Base-by-base conservation (phyloP, 2,329 filamentous ascomycete genomes). In the Cladophialophora exuberans region DNA sequence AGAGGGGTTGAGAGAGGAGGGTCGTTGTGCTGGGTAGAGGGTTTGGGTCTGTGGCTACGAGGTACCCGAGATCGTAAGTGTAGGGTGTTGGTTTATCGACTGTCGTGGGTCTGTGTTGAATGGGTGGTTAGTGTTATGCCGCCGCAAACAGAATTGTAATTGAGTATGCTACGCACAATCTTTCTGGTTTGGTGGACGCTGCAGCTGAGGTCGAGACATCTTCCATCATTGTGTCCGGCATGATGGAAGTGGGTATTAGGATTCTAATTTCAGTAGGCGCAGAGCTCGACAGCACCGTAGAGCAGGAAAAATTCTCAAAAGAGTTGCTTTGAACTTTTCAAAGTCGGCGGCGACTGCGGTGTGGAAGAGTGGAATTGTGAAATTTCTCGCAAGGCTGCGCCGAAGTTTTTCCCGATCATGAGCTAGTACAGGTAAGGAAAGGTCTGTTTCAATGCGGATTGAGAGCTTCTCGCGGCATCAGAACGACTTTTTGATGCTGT, bases 1-100 rank as follows among this genome's bases (percentile, higher is more conserved):
- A 61, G 49, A 65, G 51, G 20, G 61, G 44, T 46, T 55, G 59
- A 5, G 59, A 52, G 18, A 54, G 60, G 20, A 66, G 63, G 57
- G 73, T 73, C 46, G 72, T 73, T 64, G 82, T 74, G 60, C 85
- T 74, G 44, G 81, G 76, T 47, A 94, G 77, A 2, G 93, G 90
- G 75, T 97, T 97, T 33, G 91, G 83, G 75, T 97, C 94, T 69
- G 86, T 86, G 72, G 85, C 88, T 69, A 95, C 82, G 50, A 97
- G 86, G 69, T 95, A 85, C 64, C 91, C 87, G 35, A 97, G 86
- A 72, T 97, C 91, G 77, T 95, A 97, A 64, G 85, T 91, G 79
- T 95, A 96, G 7, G 92, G 91, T 5, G 88, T 95, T 3, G 90
- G 87, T 75, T 95, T 95, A 58, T 86, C 79, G 68, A 90, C 87